A percentile compares a stretch with the other conserved stretches of the same genome.
Evolutionary conservation across 208 protist genomes (phyloP).

Genomic region (Leishmania gerbilli): DNA sequence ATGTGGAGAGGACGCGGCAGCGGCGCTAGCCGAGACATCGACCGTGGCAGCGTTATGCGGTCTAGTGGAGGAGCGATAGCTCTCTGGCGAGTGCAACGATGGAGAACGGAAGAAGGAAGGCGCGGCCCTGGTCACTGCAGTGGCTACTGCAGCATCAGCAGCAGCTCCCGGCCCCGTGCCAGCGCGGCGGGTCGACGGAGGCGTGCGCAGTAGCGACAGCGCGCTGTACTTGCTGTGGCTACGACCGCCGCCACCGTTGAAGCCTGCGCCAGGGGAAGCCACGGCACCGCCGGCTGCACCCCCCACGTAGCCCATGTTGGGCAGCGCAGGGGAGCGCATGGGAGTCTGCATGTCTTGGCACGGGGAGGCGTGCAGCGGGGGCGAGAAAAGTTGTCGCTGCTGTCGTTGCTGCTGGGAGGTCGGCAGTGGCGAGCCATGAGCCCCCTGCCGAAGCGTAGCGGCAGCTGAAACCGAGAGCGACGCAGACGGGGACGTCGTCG

Average conservation of each 20-base stretch:
- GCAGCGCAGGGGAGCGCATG: constrained; percentile 21
- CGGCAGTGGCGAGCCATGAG: background rate
- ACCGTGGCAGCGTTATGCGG: constrained; percentile 10
- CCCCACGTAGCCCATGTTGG: constrained; percentile 25
- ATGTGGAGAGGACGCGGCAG: background rate
- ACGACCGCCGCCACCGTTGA: constrained; percentile 2
- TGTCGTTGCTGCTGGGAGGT: constrained; percentile 1
- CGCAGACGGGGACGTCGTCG: background rate
- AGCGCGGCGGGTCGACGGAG: constrained; percentile 18
- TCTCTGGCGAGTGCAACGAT: constrained; percentile 21
- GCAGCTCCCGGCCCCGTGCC: background rate
- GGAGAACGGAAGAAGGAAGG: constrained; percentile 1
- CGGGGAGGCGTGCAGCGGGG: background rate
- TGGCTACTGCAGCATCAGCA: background rate
- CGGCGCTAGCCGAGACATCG: background rate
- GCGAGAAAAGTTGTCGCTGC: background rate
- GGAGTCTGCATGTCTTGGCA: constrained; percentile 14
- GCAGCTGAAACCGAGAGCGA: background rate
- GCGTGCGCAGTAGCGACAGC: constrained; percentile 19
- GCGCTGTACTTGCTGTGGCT: constrained; percentile 30
- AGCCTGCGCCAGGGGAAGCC: background rate
- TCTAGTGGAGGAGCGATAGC: constrained; percentile 23
- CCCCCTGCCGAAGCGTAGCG: background rate
- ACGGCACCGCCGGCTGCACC: background rate
- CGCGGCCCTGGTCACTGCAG: background rate